Evolutionary conservation across 768 basidiomycete genomes (phyloP).

Genomic region (Xerocomus brunneocitrinus): DNA sequence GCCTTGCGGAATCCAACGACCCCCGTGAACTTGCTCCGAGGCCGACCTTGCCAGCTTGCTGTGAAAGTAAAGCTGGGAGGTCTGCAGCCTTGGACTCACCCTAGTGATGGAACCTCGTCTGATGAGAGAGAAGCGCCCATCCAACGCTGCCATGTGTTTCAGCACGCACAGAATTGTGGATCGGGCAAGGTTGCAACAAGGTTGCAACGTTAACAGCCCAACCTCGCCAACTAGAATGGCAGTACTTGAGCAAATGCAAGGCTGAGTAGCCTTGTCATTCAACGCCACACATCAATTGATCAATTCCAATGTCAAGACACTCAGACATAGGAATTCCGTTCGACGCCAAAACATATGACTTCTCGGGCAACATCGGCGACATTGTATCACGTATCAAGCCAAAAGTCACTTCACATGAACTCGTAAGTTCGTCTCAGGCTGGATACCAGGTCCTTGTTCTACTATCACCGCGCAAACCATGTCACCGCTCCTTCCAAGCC

Average conservation of each 20-base stretch:
- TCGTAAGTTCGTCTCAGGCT: background rate
- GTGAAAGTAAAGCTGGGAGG: background rate
- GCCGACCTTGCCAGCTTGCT: background rate
- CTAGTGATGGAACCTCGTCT: background rate
- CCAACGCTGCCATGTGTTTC: constrained; percentile 12
- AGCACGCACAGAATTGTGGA: constrained; percentile 11
- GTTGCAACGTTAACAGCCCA: constrained; percentile 26
- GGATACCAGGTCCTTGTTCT: constrained; percentile 8
- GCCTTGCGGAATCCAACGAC: background rate
- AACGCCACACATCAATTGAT: constrained; percentile 30
- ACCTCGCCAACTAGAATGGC: constrained; percentile 14
- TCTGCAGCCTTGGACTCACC: background rate
- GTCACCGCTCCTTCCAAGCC: constrained; percentile 23
- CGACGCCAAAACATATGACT: background rate
- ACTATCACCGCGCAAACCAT: constrained; percentile 5
- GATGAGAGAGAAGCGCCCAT: background rate
- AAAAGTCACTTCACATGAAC: background rate
- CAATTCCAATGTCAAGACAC: constrained; percentile 1
- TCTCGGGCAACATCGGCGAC: background rate
- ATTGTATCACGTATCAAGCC: background rate
- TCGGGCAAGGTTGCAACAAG: constrained; percentile 18
- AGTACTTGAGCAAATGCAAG: constrained; percentile 13
- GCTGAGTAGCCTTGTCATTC: constrained; percentile 13
- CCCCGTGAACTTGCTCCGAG: constrained; percentile 1
- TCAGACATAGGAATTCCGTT: background rate